A percentile compares a stretch with the other conserved stretches of the same genome.
These are phyloP conservation scores for Myxozyma kluyveri DNA, from an alignment of 805 yeast genomes.

Conservation along the genomic window DNA sequence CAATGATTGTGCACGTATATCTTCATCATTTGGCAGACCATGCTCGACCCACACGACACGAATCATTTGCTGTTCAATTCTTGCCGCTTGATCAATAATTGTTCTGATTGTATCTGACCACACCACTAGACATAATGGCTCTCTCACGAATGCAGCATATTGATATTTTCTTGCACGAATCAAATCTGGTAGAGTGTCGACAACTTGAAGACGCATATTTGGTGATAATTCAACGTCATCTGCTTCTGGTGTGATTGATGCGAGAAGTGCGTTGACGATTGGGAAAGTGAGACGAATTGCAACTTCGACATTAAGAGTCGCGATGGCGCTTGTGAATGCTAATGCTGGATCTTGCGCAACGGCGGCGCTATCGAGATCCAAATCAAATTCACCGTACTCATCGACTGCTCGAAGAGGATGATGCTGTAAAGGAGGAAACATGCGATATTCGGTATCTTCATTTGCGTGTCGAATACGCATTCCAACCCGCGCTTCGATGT, in stretches of 20 bases:
- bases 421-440: background rate
- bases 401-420: too few species aligned
- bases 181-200: conserved; percentile 15
- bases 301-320: conserved; percentile 20
- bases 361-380: background rate
- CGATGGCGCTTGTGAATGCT: conserved; percentile 7
- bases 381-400: conserved; percentile 1
- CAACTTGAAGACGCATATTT: conserved; percentile 19
- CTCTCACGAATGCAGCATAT: conserved; percentile 18
- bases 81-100: conserved; percentile 8
- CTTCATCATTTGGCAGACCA: too few species aligned
- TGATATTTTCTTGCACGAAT: conserved; percentile 21
- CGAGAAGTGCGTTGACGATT: conserved; percentile 11
- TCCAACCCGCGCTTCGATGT: conserved; percentile 2
- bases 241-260: conserved; percentile 12
- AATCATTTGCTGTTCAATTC: conserved; percentile 20
- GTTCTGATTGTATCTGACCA: conserved; percentile 20
- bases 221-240: conserved; percentile 13
- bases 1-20: too few species aligned
- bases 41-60: conserved; percentile 23
- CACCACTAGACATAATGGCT: conserved; percentile 13
- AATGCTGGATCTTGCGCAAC: background rate
- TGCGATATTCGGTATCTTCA: background rate
- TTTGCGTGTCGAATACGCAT: conserved; percentile 2
- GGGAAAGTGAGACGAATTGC: conserved; percentile 17